Base-by-base conservation (phyloP, 2,329 filamentous ascomycete species). In the Elsinoe ampelina region DNA sequence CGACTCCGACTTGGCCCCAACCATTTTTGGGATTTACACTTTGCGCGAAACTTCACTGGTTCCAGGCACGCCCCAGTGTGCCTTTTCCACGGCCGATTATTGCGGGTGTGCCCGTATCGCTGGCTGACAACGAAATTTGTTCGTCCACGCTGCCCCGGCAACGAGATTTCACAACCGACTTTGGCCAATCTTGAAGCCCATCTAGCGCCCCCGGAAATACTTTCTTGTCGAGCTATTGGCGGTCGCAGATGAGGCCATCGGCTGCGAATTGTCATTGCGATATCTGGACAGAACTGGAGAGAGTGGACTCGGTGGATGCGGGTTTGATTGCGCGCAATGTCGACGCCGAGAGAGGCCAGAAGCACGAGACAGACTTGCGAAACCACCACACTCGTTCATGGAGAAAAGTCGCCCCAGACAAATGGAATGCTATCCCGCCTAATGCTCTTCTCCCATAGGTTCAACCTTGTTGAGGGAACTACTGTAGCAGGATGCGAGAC, bases 61-160 rank as follows among this genome's bases (percentile, higher is more conserved):
- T 34, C 41, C 48, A 52, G 48, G 48, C 48, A 52, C 48, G 47
- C 47, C 47, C 32, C 47, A 42, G 39, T 32, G 30, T 26, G 19
- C 20, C 32, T 19, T 51, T 51, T 32, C 48, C 26, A 39, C 38
- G 48, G 48, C 34, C 34, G 32, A 26, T 38, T 35, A 26, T 38
- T 35, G 48, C 54, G 54, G 54, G 41, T 56, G 26, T 20, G 54
- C 30, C 54, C 54, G 54, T 56, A 56, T 56, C 54, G 39, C 19
- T 26, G 34, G 48, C 48, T 52, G 26, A 17, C 20, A 45, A 56
- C 19, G 54, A 56, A 56, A 56, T 56, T 56, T 56, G 54, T 56
- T 36, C 54, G 41, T 47, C 22, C 26, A 48, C 36, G 52, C 41
- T 56, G 54, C 54, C 54, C 43, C 47, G 32, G 54, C 54, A 56